phyloP scores from a whole-genome alignment of 495 filamentous ascomycete species.

The Tuber aestivum region DNA sequence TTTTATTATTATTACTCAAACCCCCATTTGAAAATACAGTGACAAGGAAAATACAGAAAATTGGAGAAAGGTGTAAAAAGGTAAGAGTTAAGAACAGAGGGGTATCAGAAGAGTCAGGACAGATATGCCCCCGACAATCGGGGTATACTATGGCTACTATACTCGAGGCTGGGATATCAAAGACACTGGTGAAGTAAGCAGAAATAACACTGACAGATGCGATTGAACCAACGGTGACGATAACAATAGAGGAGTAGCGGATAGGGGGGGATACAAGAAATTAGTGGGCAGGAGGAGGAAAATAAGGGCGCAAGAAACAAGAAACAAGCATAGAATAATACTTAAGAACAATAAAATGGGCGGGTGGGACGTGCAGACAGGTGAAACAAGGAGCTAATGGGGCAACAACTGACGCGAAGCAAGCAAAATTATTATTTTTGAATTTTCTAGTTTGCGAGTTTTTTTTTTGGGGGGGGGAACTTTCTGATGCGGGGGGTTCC shows the following conservation, averaged over 20 bases:
- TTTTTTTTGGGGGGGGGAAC: not conserved
- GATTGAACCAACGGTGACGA: not conserved
- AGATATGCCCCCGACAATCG: not conserved
- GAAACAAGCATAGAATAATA: not conserved
- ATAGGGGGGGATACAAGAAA: not conserved
- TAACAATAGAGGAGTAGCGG: not conserved
- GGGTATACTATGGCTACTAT: not conserved
- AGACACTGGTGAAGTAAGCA: not conserved
- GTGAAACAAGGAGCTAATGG: not conserved
- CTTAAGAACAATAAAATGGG: not conserved
- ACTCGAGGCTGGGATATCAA: not conserved
- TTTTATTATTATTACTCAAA: not conserved
- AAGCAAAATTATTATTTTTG: not conserved
- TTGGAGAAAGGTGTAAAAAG: not conserved
- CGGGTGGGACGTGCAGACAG: not conserved
- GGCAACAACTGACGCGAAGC: not conserved
- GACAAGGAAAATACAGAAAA: not conserved
- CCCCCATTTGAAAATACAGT: not conserved
- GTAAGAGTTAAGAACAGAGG: not conserved
- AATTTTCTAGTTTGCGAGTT: too few species aligned
- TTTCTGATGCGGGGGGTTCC: too few species aligned
- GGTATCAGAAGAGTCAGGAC: not conserved
- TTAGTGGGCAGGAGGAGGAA: not conserved
- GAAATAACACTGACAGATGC: not conserved
- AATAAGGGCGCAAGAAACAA: not conserved